These are phyloP conservation scores for Solanum megistacrolobum DNA, from an alignment of 257 asterid genomes.

Conservation along the genomic window DNA sequence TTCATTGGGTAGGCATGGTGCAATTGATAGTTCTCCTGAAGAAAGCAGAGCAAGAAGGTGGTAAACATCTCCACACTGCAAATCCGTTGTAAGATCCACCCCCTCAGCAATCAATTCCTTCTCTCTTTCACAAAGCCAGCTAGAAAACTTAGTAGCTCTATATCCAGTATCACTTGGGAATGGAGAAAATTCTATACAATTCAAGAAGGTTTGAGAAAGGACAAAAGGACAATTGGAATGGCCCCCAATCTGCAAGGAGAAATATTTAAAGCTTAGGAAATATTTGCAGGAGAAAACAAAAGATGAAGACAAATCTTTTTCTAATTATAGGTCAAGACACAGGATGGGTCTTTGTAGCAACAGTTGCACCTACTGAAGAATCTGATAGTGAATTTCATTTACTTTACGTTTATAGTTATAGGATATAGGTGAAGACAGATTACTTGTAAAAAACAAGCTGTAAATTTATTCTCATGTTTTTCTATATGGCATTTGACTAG, in stretches of 20 bases:
- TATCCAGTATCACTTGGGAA: slow-evolving; percentile 73
- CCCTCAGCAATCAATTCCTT: slow-evolving; percentile 62
- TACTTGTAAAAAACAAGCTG: neutral
- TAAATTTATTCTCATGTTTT: neutral
- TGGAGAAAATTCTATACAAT: slow-evolving; percentile 41
- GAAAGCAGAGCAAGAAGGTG: slow-evolving; percentile 66
- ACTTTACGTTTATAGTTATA: neutral
- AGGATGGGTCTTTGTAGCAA: neutral
- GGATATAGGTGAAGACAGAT: neutral
- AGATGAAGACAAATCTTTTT: neutral
- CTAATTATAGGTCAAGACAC: neutral
- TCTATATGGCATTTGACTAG: neutral
- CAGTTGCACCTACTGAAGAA: neutral
- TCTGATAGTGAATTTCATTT: neutral
- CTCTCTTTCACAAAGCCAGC: slow-evolving; percentile 73
- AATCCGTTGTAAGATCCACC: slow-evolving; percentile 49
- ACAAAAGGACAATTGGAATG: slow-evolving; percentile 44
- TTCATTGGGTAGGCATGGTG: slow-evolving; percentile 64
- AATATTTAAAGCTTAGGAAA: neutral
- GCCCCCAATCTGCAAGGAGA: slow-evolving; percentile 75
- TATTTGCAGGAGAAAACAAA: neutral
- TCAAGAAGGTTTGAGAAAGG: slow-evolving; percentile 80
- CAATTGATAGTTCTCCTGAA: slow-evolving; percentile 52
- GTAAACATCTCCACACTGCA: slow-evolving; percentile 81
- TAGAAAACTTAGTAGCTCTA: slow-evolving; percentile 56